Conservation (phyloP, 495 filamentous ascomycete species). For the Pseudomonodictys pantanalensis region DNA sequence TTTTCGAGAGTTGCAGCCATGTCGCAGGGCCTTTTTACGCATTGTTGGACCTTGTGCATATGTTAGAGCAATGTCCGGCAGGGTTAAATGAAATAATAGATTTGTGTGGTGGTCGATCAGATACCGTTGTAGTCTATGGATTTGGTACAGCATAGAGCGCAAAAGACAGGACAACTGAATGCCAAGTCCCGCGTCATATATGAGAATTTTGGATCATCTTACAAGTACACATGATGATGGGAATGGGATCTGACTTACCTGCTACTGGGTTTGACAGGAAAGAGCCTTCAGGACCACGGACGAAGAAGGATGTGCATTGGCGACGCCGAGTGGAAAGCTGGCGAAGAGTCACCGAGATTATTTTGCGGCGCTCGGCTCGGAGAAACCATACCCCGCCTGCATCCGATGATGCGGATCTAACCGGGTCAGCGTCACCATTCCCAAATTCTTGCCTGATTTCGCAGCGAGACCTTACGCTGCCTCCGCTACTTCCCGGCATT, state of each 20-base stretch:
- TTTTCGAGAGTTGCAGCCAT: neutral
- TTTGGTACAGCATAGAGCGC: constrained; percentile 65
- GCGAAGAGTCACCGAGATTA: no score
- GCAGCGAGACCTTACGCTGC: constrained; percentile 7
- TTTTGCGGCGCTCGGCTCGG: no score
- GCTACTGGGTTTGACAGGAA: neutral
- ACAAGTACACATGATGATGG: neutral
- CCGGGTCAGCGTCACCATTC: no score
- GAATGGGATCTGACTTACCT: neutral
- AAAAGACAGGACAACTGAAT: constrained; percentile 40
- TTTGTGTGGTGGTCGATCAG: constrained; percentile 57
- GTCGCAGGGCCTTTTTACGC: no score
- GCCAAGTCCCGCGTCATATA: constrained; percentile 1
- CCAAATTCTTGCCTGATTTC: neutral
- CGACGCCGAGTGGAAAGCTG: neutral
- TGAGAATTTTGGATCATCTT: constrained; percentile 18
- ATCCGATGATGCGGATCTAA: no score
- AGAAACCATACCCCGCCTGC: no score
- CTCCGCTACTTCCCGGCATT: no score
- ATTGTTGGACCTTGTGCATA: no score
- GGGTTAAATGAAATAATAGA: neutral
- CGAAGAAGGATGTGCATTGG: neutral
- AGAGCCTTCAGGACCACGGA: neutral
- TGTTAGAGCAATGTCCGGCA: no score
- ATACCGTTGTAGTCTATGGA: constrained; percentile 98